Percentiles rank a stretch among this genome's conserved stretches.
Conservation (phyloP, 768 basidiomycete species). For the Clathrus columnatus region DNA sequence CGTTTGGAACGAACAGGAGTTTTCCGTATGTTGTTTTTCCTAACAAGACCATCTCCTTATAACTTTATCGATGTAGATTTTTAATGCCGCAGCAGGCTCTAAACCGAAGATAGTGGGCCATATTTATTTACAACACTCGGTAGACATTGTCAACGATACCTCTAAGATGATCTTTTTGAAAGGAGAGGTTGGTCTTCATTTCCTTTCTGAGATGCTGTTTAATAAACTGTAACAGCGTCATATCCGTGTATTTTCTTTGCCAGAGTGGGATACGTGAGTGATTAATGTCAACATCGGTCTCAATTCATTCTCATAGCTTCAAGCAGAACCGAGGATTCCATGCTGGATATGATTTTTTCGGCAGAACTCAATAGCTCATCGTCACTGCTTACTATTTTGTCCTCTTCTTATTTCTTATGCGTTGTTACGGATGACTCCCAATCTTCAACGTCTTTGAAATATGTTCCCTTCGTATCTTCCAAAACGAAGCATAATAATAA, state of each 20-base stretch:
- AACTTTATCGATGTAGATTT: neutral
- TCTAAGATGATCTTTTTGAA: neutral
- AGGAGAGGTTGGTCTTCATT: neutral
- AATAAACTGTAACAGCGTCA: neutral
- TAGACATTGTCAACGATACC: neutral
- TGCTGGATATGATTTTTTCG: neutral
- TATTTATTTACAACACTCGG: neutral
- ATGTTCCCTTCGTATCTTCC: neutral
- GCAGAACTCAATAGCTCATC: neutral
- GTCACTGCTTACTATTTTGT: neutral
- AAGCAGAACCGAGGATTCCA: neutral
- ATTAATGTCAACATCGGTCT: neutral
- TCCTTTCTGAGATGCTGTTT: neutral
- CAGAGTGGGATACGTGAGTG: neutral
- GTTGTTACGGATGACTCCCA: neutral
- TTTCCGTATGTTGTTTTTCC: neutral
- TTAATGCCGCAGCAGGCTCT: neutral
- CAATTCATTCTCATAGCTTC: neutral
- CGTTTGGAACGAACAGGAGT: slow-evolving; percentile 1
- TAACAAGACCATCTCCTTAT: neutral
- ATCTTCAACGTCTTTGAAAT: neutral
- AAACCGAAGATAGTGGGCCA: neutral
- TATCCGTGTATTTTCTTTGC: neutral
- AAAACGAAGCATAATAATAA: neutral
- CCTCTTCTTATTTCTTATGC: neutral